Conservation (phyloP, 2,329 filamentous ascomycete species). For the Blastomyces emzantsi region DNA sequence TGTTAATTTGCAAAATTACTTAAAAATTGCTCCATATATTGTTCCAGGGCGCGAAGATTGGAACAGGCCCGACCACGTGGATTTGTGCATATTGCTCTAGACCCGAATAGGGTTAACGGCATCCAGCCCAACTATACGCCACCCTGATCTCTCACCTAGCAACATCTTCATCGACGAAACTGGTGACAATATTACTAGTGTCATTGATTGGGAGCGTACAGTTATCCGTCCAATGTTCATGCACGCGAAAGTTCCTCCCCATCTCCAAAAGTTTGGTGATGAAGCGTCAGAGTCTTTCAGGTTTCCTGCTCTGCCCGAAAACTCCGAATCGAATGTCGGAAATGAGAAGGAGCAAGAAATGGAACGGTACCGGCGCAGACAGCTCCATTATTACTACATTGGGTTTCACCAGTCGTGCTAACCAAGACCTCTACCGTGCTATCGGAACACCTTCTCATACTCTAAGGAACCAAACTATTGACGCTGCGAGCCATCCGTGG, state of each 20-base stretch:
- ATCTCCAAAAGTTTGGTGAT: conserved; percentile 29
- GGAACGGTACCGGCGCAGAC: background rate
- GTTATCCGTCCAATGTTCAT: conserved; percentile 27
- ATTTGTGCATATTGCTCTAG: too few relatives aligned
- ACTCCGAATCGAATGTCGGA: background rate
- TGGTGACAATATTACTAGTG: conserved; percentile 4
- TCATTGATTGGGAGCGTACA: conserved; percentile 19
- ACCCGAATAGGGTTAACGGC: too few relatives aligned
- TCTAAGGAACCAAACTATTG: conserved; percentile 10
- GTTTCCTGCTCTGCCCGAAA: background rate
- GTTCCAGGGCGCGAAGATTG: conserved; percentile 21
- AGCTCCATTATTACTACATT: conserved; percentile 7
- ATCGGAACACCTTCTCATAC: background rate
- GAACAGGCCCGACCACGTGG: too few relatives aligned
- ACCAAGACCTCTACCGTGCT: background rate
- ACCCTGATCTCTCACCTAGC: conserved; percentile 12
- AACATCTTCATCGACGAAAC: conserved; percentile 11
- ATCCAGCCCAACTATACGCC: conserved; percentile 12
- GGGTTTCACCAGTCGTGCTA: conserved; percentile 1
- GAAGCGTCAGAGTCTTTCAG: conserved; percentile 10
- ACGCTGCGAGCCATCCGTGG: conserved; percentile 13
- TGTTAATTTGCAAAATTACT: conserved; percentile 4
- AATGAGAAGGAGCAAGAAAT: background rate
- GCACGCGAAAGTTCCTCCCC: conserved; percentile 27
- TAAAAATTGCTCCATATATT: conserved; percentile 9